These are phyloP conservation scores for Tricholoma terreum DNA, from an alignment of 768 basidiomycete species.

Conservation along the genomic window DNA sequence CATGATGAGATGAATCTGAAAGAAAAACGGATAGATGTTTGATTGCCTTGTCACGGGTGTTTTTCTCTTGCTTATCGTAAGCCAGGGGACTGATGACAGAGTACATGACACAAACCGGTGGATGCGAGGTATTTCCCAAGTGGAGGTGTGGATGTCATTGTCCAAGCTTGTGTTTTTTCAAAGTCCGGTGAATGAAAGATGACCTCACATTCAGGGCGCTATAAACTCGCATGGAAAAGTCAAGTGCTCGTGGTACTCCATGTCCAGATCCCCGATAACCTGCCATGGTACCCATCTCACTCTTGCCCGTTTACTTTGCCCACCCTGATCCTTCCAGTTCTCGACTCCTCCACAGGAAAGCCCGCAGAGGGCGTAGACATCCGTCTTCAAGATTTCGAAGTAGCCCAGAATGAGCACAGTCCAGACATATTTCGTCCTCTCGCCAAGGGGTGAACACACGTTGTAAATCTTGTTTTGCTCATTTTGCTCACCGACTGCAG, in stretches of 20 bases:
- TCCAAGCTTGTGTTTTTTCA: constrained; percentile 22
- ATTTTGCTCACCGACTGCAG: constrained; percentile 36
- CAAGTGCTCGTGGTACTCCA: constrained; percentile 21
- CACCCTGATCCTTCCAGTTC: constrained; percentile 46
- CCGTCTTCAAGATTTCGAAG: constrained; percentile 51
- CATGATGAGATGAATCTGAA: constrained; percentile 59
- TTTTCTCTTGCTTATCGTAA: constrained; percentile 64
- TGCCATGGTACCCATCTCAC: constrained; percentile 64
- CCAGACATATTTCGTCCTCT: constrained; percentile 49
- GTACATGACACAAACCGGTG: constrained; percentile 54
- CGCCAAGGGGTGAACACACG: constrained; percentile 56
- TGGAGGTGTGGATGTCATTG: constrained; percentile 40
- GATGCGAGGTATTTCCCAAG: constrained; percentile 91
- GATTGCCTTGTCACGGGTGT: constrained; percentile 87
- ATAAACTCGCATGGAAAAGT: background rate
- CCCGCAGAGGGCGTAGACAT: constrained; percentile 73
- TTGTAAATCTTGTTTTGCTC: background rate
- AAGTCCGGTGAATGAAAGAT: constrained; percentile 17
- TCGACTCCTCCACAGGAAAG: constrained; percentile 81
- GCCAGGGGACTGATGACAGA: constrained; percentile 12
- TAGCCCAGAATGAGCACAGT: constrained; percentile 24
- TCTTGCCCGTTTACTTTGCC: background rate
- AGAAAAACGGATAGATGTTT: constrained; percentile 77
- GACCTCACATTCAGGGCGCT: too few species aligned
- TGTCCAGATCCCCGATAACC: constrained; percentile 79